Evolutionary conservation across 208 protist species (phyloP).

Genomic region (Acanthamoeba royreba): DNA sequence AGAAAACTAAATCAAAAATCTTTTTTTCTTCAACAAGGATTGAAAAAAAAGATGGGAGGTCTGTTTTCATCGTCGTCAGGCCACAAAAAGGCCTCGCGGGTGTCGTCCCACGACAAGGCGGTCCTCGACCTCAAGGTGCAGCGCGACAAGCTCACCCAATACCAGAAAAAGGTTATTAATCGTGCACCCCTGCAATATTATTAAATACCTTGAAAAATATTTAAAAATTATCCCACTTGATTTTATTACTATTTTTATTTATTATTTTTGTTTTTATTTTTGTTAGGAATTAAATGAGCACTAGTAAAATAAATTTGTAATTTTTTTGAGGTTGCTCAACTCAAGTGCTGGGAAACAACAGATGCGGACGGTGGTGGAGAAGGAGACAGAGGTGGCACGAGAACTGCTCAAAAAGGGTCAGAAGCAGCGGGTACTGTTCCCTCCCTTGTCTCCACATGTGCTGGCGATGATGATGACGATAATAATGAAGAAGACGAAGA

Average conservation of each 20-base stretch:
- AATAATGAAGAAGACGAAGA: background rate
- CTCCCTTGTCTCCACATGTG: background rate
- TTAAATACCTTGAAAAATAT: no score
- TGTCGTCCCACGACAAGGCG: conserved; percentile 58
- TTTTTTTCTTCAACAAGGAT: no score
- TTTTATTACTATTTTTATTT: background rate
- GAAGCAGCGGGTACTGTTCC: background rate
- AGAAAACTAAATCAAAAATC: no score
- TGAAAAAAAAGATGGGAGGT: conserved; percentile 51
- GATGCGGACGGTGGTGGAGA: conserved; percentile 61
- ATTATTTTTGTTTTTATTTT: no score
- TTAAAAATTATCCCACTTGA: no score
- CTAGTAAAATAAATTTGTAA: no score
- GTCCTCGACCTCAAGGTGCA: conserved; percentile 71
- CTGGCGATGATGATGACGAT: background rate
- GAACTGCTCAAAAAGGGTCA: conserved; percentile 56
- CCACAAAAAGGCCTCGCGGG: background rate
- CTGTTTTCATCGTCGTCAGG: conserved; percentile 19
- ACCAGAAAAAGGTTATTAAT: conserved; percentile 58
- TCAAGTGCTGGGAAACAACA: no score
- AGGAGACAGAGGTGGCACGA: conserved; percentile 58
- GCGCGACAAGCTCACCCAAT: conserved; percentile 67
- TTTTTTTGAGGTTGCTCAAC: no score
- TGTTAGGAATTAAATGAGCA: no score
- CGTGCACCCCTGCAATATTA: no score